Conservation (phyloP, 257 asterid genomes). For the Thymus mandschuricus region DNA sequence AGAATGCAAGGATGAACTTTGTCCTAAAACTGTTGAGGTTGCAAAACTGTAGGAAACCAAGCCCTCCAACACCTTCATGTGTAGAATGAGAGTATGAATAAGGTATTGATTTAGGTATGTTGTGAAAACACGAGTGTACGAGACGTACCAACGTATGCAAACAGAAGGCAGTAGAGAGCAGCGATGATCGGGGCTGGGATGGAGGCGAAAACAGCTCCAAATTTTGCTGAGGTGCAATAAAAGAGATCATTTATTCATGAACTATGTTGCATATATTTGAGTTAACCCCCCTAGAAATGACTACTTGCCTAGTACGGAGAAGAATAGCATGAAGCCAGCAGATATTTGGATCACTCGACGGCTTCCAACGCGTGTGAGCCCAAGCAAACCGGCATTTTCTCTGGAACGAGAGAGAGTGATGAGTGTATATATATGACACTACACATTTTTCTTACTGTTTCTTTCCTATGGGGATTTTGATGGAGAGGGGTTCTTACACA, state of each 20-base stretch:
- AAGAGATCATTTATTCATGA: neutral
- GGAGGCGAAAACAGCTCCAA: constrained; percentile 97
- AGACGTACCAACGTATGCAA: constrained; percentile 88
- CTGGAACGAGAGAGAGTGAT: constrained; percentile 40
- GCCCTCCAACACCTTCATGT: constrained; percentile 77
- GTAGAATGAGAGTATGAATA: neutral
- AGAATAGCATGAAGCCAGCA: constrained; percentile 96
- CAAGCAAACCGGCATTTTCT: constrained; percentile 92
- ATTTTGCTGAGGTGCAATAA: constrained; percentile 61
- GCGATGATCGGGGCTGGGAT: constrained; percentile 92
- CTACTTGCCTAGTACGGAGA: constrained; percentile 78
- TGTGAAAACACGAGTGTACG: neutral
- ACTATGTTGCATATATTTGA: no score
- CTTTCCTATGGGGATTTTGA: neutral
- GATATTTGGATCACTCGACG: constrained; percentile 92
- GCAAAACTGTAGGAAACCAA: constrained; percentile 84
- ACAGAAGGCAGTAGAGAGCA: constrained; percentile 86
- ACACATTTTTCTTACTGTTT: no score
- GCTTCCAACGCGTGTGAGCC: constrained; percentile 88
- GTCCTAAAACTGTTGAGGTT: constrained; percentile 85
- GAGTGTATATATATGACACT: neutral
- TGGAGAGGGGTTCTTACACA: constrained; percentile 55
- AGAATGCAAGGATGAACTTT: constrained; percentile 81
- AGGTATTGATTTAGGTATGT: neutral
- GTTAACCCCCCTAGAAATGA: neutral